Base-by-base conservation (phyloP, 2,329 filamentous ascomycete species). In the Penicillium polonicum region DNA sequence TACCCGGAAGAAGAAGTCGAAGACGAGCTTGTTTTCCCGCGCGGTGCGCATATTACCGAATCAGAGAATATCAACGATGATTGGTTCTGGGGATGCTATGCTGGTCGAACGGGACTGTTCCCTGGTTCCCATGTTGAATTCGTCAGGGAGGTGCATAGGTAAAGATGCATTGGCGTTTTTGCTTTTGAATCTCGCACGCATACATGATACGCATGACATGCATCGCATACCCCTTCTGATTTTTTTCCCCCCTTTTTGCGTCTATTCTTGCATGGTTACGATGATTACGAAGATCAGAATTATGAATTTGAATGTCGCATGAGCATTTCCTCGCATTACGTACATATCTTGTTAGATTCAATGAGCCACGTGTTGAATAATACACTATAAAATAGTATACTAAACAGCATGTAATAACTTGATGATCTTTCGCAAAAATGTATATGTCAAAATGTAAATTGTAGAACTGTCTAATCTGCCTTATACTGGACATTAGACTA, bases 31-130 rank as follows among this genome's bases (percentile, higher is more conserved):
- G 74, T 87, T 61, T 97, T 97, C 66, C 93, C 93, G 0, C 87
- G 86, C 50, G 87, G 89, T 10, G 92, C 92, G 0, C 90, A 94
- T 73, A 84, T 97, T 15, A 82, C 83, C 7, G 93, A 97, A 77
- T 85, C 89, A 38, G 88, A 93, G 71, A 89, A 94, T 72, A 85
- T 95, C 48, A 96, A 96, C 72, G 90, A 88, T 19, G 92, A 96
- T 72, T 97, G 92, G 92, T 92, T 84, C 68, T 89, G 88, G 77
- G 93, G 93, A 0, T 86, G 86, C 29, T 97, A 96, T 79, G 92
- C 91, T 76, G 92, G 91, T 0, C 79, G 77, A 25, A 87, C 85
- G 65, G 92, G 91, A 0, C 68, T 97, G 63, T 95, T 97, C 70
- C 92, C 92, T 5, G 87, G 87, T 7, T 83, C 85, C 8, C 93